Percentiles rank a stretch among this genome's conserved stretches.
Conservation (phyloP, 306 rosid species). For the Fragaria nilgerrensis region DNA sequence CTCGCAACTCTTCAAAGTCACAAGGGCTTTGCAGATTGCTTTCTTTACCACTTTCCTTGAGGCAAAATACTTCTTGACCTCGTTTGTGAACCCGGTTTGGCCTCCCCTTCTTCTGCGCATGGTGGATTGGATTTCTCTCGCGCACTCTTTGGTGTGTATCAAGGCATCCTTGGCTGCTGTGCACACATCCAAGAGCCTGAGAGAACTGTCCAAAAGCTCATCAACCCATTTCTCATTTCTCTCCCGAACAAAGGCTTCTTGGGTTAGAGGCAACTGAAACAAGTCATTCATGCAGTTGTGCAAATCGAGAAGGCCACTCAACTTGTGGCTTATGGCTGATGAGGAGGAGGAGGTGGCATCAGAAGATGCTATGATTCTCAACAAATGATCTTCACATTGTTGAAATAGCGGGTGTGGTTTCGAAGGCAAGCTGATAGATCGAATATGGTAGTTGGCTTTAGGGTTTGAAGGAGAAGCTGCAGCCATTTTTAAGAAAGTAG, state of each 20-base stretch:
- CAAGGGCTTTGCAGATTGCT: slow-evolving; percentile 40
- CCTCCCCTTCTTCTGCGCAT: slow-evolving; percentile 42
- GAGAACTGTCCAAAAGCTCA: slow-evolving; percentile 47
- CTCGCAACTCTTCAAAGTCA: slow-evolving; percentile 21
- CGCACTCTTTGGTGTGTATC: slow-evolving; percentile 53
- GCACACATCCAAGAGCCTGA: slow-evolving; percentile 41
- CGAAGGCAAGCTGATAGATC: slow-evolving; percentile 43
- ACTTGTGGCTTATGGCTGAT: slow-evolving; percentile 30
- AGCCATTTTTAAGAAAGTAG: slow-evolving; percentile 29
- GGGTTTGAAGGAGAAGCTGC: slow-evolving; percentile 30
- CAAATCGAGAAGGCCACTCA: slow-evolving; percentile 35
- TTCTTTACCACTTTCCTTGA: slow-evolving; percentile 49
- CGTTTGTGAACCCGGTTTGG: slow-evolving; percentile 27
- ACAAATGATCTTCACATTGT: slow-evolving; percentile 40
- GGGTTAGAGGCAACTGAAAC: slow-evolving; percentile 40
- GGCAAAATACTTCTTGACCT: slow-evolving; percentile 42
- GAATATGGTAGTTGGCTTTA: slow-evolving; percentile 37
- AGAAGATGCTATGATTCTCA: slow-evolving; percentile 23
- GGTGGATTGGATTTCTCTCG: slow-evolving; percentile 42
- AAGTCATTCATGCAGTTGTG: slow-evolving; percentile 44
- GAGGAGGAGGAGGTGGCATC: slow-evolving; percentile 25
- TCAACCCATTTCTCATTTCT: slow-evolving; percentile 46
- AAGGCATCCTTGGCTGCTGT: slow-evolving; percentile 47
- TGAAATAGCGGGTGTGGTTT: slow-evolving; percentile 48
- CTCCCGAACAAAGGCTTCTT: slow-evolving; percentile 41